Base-by-base conservation (phyloP, 208 protist species). In the Acanthamoeba castellanii region DNA sequence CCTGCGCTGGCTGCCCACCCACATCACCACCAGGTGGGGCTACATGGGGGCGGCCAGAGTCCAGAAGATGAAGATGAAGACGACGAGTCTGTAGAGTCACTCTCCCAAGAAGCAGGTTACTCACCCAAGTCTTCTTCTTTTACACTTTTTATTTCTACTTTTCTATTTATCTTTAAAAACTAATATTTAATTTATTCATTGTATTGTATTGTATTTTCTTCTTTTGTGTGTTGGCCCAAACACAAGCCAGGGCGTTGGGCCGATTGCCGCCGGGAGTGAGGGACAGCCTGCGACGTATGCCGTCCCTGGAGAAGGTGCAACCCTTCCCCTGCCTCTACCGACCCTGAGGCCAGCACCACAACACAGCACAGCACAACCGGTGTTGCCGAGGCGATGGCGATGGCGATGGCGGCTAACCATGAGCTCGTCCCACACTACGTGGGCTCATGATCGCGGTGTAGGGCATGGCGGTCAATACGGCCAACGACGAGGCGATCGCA, bases 401-500 rank as follows among this genome's bases (percentile, higher is more conserved):
- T n/a, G n/a, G n/a, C n/a, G n/a, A n/a, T n/a, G n/a, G n/a, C n/a
- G n/a, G n/a, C n/a, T n/a, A n/a, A n/a, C n/a, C n/a, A n/a, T n/a
- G n/a, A n/a, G n/a, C n/a, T n/a, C n/a, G n/a, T n/a, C n/a, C n/a
- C n/a, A 68, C 61, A 20, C 27, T 68, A 30, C 76, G 9, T 84
- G 47, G 61, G 20, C 42, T 64, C 14, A 4, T 85, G 42, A 6
- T 11, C 14, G 76, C 20, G 30, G 11, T 66, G 8, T 66, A 87
- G 78, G 78, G 78, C 45, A 61, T 55, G 52, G 52, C 47, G 6
- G 78, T 87, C 30, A 87, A 87, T 47, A 87, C 78, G 5, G 78
- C 37, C 27, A 87, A 61, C 78, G 78, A 87, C 78, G 78, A 87
- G 32, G 78, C 78, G 18, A 87, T 87, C 45, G 78, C 78, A 5